Base-by-base conservation (phyloP, 371 early-diverging fungal species). In the Dinochytrium kinnereticum region DNA sequence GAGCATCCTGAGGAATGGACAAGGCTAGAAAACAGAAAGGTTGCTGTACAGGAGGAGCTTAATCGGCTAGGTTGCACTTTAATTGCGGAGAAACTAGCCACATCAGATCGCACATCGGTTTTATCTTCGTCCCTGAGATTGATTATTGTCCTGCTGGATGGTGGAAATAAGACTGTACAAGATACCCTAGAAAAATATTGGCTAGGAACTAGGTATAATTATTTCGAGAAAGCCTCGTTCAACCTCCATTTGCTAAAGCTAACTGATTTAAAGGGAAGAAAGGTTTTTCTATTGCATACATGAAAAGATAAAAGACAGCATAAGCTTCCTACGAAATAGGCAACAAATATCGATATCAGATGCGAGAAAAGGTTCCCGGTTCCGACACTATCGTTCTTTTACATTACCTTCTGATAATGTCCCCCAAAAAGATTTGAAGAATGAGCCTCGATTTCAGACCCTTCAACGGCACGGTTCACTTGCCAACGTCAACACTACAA, bases 261-360 rank as follows among this genome's bases (percentile, higher is more conserved):
- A n/a, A n/a, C n/a, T n/a, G n/a, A n/a, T 49, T 67, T 49, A 33
- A 36, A 78, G 78, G 55, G 80, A 88, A 53, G 89, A 88, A 50
- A 78, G 87, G 15, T 88, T 88, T 69, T 88, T 88, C 68, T 86
- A 87, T 64, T 87, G 84, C 30, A 81, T 86, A 33, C 86, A 88
- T 71, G 81, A 83, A 33, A 77, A 82, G 7, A 75, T 88, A 13
- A 80, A 83, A 70, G 70, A 77, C 10, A 79, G 78, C 33, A 83
- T 86, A 15, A 70, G 71, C 37, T 69, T 81, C 17, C 78, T 86
- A 13, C 82, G 83, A 31, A 84, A 88, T n/a, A 75, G 81, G 0
- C 66, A 68, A 39, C 33, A n/a, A 31, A 5, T 67, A 24, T 37
- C 68, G 7, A 15, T 30, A 5, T 13, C 68, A 17, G 68, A 67